These are phyloP conservation scores for Candida nanaspora DNA, from an alignment of 805 yeast genomes.

Conservation along the genomic window DNA sequence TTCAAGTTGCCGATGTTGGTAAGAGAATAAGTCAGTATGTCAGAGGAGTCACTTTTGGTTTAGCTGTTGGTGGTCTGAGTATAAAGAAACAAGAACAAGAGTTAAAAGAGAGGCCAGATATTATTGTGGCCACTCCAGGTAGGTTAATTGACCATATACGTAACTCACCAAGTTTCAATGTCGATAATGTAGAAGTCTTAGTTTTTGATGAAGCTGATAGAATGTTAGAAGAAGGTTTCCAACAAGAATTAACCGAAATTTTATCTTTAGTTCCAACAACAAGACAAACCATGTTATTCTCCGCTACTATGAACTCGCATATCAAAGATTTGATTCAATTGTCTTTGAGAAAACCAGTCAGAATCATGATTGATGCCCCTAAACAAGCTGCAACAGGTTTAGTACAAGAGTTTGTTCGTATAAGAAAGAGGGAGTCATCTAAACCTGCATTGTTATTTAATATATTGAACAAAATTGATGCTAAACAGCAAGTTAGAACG, in stretches of 20 bases:
- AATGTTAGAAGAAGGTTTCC: slow-evolving; percentile 99
- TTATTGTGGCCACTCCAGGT: slow-evolving; percentile 98
- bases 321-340: slow-evolving; percentile 83
- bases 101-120: slow-evolving; percentile 85
- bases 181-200: slow-evolving; percentile 85
- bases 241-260: slow-evolving; percentile 87
- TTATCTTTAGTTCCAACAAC: slow-evolving; percentile 79
- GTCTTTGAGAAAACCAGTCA: slow-evolving; percentile 82
- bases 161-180: slow-evolving; percentile 87
- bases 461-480: slow-evolving; percentile 60
- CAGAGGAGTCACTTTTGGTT: slow-evolving; percentile 72
- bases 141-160: slow-evolving; percentile 94
- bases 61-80: slow-evolving; percentile 97
- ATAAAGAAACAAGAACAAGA: slow-evolving; percentile 94
- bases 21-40: slow-evolving; percentile 74
- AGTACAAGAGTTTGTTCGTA: slow-evolving; percentile 89
- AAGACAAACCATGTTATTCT: slow-evolving; percentile 89
- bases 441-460: slow-evolving; percentile 80
- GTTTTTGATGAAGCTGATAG: slow-evolving; percentile 98
- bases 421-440: slow-evolving; percentile 78
- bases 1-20: slow-evolving; percentile 94
- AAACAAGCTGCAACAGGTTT: slow-evolving; percentile 89
- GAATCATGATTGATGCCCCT: slow-evolving; percentile 95
- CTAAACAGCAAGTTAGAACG: slow-evolving; percentile 56
- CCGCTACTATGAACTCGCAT: slow-evolving; percentile 96